A percentile compares a stretch with the other conserved stretches of the same genome.
Conservation (phyloP, 306 rosid species). For the Alnus glutinosa region DNA sequence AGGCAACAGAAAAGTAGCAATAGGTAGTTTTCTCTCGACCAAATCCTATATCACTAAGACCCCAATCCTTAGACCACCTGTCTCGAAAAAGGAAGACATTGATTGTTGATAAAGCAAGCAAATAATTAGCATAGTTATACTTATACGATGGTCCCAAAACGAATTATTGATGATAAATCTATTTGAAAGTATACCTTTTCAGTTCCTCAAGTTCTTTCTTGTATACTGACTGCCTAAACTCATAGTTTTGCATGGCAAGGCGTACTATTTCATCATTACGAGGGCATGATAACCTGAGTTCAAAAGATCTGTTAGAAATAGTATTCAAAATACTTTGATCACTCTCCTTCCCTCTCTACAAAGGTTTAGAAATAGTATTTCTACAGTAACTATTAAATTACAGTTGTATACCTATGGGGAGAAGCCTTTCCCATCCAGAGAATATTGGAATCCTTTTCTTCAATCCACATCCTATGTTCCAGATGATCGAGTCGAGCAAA, state of each 20-base stretch:
- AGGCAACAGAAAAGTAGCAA: slow-evolving; percentile 48
- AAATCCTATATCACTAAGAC: slow-evolving; percentile 50
- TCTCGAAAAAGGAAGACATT: background rate
- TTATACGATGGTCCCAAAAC: too few species aligned
- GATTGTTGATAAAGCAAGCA: background rate
- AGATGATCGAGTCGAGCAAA: slow-evolving; percentile 65
- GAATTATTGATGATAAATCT: background rate
- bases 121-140: background rate
- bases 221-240: slow-evolving; percentile 42
- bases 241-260: slow-evolving; percentile 43
- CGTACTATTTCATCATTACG: slow-evolving; percentile 33
- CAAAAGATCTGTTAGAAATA: background rate
- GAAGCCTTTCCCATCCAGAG: slow-evolving; percentile 51
- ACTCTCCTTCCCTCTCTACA: too few species aligned
- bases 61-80: slow-evolving; percentile 48
- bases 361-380: background rate
- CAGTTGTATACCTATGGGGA: slow-evolving; percentile 31
- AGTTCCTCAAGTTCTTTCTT: slow-evolving; percentile 47
- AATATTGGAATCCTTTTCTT: slow-evolving; percentile 32
- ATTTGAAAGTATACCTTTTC: slow-evolving; percentile 28
- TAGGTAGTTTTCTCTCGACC: slow-evolving; percentile 64
- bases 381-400: too few species aligned
- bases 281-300: slow-evolving; percentile 31
- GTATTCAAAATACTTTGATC: too few species aligned
- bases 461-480: slow-evolving; percentile 58